These are phyloP conservation scores for Penicillium pancosmium DNA, from an alignment of 495 filamentous ascomycete genomes.

Conservation along the genomic window DNA sequence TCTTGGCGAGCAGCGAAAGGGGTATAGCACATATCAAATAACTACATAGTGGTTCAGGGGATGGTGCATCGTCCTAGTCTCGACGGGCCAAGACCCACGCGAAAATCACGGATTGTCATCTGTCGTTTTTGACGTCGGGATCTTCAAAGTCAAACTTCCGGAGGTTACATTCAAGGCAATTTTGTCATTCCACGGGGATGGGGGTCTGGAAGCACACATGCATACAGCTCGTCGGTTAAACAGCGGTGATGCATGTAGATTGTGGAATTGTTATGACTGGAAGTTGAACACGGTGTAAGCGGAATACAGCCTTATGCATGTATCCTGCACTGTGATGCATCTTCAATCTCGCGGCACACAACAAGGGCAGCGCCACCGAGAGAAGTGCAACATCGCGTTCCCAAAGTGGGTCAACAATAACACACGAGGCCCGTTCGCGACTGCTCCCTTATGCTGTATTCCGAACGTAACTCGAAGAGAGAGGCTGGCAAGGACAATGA, in stretches of 20 bases:
- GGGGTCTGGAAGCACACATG: neutral
- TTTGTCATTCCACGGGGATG: neutral
- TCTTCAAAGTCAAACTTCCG: neutral
- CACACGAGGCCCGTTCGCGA: slow-evolving; percentile 1
- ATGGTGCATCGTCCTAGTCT: neutral
- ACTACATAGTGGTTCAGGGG: neutral
- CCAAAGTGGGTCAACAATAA: slow-evolving; percentile 11
- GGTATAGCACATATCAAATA: too few relatives aligned
- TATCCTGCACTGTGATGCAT: neutral
- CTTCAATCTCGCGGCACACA: neutral
- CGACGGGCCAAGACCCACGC: slow-evolving; percentile 6
- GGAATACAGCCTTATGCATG: slow-evolving; percentile 7
- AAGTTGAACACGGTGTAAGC: slow-evolving; percentile 3
- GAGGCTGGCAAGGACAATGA: neutral
- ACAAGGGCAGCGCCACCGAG: neutral
- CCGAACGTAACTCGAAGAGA: slow-evolving; percentile 6
- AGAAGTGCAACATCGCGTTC: slow-evolving; percentile 11
- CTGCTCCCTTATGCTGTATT: slow-evolving; percentile 4
- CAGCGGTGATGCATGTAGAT: neutral
- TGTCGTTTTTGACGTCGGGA: slow-evolving; percentile 1
- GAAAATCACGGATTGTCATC: slow-evolving; percentile 5
- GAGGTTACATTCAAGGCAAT: slow-evolving; percentile 9
- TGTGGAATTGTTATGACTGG: neutral
- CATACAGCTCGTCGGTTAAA: neutral
- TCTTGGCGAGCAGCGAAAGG: too few relatives aligned